Base-by-base conservation (phyloP, 306 rosid species). In the Ormosia emarginata region DNA sequence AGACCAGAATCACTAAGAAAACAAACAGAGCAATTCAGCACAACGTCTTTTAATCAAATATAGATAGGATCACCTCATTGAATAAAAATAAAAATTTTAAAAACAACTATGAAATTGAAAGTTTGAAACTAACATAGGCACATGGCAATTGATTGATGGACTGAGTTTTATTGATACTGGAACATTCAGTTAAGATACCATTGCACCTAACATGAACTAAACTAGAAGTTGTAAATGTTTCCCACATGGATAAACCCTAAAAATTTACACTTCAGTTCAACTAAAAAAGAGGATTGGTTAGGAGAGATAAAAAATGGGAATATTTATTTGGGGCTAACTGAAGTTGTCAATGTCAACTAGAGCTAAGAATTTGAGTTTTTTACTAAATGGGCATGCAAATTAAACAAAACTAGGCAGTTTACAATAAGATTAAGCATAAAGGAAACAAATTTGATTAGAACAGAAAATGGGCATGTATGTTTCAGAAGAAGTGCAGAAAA, bases 1-100 rank as follows among this genome's bases (percentile, higher is more conserved):
- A 93, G 85, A 53, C 93, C 98, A 2, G 94, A 93, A 81, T 92
- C 98, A 82, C 99, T 95, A 82, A 55, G 65, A 75, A 85, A 78
- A 78, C 77, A 86, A n/a, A 82, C 9, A 69, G 36, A 57, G n/a
- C 43, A 77, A 32, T 74, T 81, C 76, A 82, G 74, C 41, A 58
- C 70, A 56, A 62, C 6, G 6, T 17, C 9, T 64, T 1, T 2
- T 49, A 49, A 49, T 12, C 15, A 49, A 49, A 49, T 0, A 77
- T n/a, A 12, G 7, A 14, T 11, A 47, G 4, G n/a, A 64, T 49
- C 12, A 62, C 44, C 39, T 24, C 39, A 15, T 14, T 36, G 3
- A 58, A 50, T 9, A 9, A 33, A 76, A 33, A 57, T 2, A 44
- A 18, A 33, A 30, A 76, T 58, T 55, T 55, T 14, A n/a, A 32